phyloP scores from a whole-genome alignment of 192 early-diverging fungal genomes.

The Allomyces javanicus region DNA sequence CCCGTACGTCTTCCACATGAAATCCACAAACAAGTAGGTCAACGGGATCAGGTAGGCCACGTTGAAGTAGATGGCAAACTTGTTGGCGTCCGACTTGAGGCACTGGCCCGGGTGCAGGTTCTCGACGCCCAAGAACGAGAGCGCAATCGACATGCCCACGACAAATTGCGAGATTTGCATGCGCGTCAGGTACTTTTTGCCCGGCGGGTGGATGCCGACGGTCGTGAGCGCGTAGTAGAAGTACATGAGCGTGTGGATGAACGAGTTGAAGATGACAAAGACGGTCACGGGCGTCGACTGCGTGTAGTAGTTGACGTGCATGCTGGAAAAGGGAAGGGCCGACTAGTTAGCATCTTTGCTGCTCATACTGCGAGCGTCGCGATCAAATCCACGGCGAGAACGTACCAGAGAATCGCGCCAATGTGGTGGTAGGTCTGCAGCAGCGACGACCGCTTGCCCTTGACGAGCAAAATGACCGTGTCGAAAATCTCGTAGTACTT shows the following conservation, averaged over 20 bases:
- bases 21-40: conserved; percentile 58
- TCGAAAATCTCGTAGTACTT: conserved; percentile 73
- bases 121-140: conserved; percentile 32
- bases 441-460: conserved; percentile 52
- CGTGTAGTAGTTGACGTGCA: conserved; percentile 50
- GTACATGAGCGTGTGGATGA: conserved; percentile 79
- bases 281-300: conserved; percentile 59
- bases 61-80: conserved; percentile 38
- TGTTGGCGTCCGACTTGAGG: conserved; percentile 23
- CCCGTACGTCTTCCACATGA: conserved; percentile 51
- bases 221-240: conserved; percentile 58
- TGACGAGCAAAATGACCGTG: conserved; percentile 64
- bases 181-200: conserved; percentile 57
- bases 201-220: conserved; percentile 51
- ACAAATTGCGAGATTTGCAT: conserved; percentile 77
- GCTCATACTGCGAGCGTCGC: too few relatives aligned
- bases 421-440: conserved; percentile 76
- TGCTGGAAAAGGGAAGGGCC: conserved; percentile 11
- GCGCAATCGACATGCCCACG: conserved; percentile 41
- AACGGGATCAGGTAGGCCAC: conserved; percentile 52
- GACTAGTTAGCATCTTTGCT: too few relatives aligned
- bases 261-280: conserved; percentile 60
- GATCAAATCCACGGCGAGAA: too few relatives aligned
- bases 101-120: conserved; percentile 26
- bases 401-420: conserved; percentile 41